Percentiles rank a stretch among this genome's conserved stretches.
These are phyloP conservation scores for sorghum (Sorghum bicolor) DNA, from an alignment of 176 grass and related monocot species.

Conservation along the genomic window DNA sequence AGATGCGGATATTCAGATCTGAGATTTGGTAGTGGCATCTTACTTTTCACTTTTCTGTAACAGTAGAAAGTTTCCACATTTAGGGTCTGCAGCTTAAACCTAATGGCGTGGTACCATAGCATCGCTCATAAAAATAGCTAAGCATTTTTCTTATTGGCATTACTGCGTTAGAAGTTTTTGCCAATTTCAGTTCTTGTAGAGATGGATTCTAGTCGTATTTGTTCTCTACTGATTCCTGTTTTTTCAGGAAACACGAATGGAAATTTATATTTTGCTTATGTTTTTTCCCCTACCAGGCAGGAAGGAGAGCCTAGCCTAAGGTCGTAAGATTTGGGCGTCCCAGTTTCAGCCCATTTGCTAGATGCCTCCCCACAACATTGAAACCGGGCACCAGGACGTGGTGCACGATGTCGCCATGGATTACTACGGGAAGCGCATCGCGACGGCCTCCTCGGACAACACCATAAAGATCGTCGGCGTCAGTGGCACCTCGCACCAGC, in stretches of 20 bases:
- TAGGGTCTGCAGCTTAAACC: background rate
- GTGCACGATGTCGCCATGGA: conserved; percentile 67
- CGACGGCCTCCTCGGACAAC: conserved; percentile 65
- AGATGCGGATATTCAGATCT: conserved; percentile 9
- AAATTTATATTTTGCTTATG: background rate
- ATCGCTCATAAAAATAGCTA: background rate
- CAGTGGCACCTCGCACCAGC: conserved; percentile 60
- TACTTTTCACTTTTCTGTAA: background rate
- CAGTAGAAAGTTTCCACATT: background rate
- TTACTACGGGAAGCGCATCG: conserved; percentile 75
- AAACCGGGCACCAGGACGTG: conserved; percentile 65
- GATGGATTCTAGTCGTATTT: background rate
- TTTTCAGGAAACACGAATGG: background rate
- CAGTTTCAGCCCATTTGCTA: background rate
- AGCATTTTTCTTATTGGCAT: background rate
- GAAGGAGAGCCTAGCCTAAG: background rate
- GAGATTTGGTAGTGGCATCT: background rate
- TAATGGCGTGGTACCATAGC: background rate
- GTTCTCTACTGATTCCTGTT: background rate
- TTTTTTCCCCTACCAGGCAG: background rate
- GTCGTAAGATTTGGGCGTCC: background rate
- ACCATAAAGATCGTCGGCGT: conserved; percentile 78
- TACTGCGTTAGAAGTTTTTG: background rate
- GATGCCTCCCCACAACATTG: conserved; percentile 69
- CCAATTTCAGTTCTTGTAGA: background rate